phyloP scores from a whole-genome alignment of 768 basidiomycete species.

The Termitomyces sp. region DNA sequence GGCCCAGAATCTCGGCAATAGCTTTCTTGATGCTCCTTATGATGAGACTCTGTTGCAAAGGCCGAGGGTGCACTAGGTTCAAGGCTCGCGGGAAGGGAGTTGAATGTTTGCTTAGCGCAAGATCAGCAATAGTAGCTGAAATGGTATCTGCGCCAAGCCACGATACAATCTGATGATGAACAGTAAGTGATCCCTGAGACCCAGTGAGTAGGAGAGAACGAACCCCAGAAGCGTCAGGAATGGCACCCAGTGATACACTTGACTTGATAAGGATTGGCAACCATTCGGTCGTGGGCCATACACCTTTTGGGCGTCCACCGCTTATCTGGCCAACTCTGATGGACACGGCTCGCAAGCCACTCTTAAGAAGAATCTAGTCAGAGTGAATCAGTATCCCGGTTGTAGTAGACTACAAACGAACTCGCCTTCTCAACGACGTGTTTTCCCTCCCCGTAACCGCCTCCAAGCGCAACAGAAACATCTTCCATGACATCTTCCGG shows the following conservation, averaged over 20 bases:
- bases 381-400: neutral
- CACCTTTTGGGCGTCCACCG: constrained; percentile 33
- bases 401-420: neutral
- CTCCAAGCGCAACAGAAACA: constrained; percentile 26
- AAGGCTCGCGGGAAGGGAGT: constrained; percentile 18
- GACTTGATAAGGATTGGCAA: constrained; percentile 39
- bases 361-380: constrained; percentile 27
- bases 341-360: constrained; percentile 29
- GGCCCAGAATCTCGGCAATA: constrained; percentile 5
- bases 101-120: constrained; percentile 23
- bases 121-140: constrained; percentile 24
- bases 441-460: constrained; percentile 33
- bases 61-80: constrained; percentile 34
- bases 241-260: constrained; percentile 25
- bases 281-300: constrained; percentile 40
- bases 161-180: constrained; percentile 19
- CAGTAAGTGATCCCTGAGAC: neutral
- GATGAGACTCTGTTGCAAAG: constrained; percentile 23
- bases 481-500: constrained; percentile 33
- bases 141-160: constrained; percentile 32
- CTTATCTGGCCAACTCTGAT: constrained; percentile 38
- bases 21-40: constrained; percentile 5
- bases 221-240: constrained; percentile 30
- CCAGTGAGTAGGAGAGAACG: constrained; percentile 4
- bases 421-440: constrained; percentile 33